Evolutionary conservation across 139 green algal species (phyloP).

Genomic region (Tetraselmis striata): DNA sequence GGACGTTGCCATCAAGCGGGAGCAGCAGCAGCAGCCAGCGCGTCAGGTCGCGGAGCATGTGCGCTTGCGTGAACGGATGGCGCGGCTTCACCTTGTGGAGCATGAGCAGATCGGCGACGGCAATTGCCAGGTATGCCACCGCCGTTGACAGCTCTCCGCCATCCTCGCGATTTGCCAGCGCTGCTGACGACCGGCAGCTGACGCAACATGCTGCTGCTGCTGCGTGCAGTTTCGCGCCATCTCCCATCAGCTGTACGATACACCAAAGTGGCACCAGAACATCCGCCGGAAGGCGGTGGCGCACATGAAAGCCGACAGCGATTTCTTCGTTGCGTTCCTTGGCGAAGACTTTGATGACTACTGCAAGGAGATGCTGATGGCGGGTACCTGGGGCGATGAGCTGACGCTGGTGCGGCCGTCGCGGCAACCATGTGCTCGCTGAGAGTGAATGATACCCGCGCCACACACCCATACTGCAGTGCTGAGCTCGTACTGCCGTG

Average conservation of each 20-base stretch:
- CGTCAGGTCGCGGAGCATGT: not conserved
- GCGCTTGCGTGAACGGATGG: not conserved
- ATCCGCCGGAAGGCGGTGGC: constrained; percentile 37
- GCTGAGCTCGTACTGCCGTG: no score
- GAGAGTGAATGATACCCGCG: not conserved
- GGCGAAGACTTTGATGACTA: constrained; percentile 39
- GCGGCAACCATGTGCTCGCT: no score
- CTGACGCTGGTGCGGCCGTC: constrained; percentile 62
- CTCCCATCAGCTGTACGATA: constrained; percentile 49
- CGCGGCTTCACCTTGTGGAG: not conserved
- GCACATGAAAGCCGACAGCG: constrained; percentile 34
- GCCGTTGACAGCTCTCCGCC: no score
- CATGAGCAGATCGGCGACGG: not conserved
- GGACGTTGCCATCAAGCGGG: not conserved
- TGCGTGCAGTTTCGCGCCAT: constrained; percentile 50
- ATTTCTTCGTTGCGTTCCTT: constrained; percentile 40
- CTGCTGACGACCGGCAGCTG: no score
- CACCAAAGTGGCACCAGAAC: constrained; percentile 33
- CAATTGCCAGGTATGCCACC: not conserved
- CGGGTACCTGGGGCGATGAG: constrained; percentile 65
- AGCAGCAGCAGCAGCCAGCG: not conserved
- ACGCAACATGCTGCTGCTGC: no score
- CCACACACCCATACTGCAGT: not conserved
- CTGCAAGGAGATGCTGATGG: constrained; percentile 33
- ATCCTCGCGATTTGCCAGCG: not conserved